Base-by-base conservation (phyloP, 75 land plant species). In the Isoetes taiwanensis region DNA sequence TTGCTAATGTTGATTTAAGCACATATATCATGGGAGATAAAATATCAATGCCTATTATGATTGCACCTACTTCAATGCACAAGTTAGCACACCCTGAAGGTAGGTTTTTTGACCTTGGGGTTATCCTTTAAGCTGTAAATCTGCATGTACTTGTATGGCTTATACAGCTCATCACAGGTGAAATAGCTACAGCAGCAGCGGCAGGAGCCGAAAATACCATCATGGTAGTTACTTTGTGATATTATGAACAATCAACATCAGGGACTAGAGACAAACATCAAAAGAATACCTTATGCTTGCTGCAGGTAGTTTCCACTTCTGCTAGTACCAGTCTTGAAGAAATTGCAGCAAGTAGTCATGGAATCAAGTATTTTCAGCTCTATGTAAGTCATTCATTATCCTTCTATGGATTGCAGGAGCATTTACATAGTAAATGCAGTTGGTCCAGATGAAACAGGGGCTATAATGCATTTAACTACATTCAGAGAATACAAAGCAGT, bases 151-250 rank as follows among this genome's bases (percentile, higher is more conserved):
- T 14, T 37, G 12, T 37, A 9, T 9, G 39, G 39, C 14, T 37
- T 37, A 37, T 37, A 9, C 14, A n/a, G n/a, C 39, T 48, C 9
- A 0, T 54, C 25, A n/a, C 75, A 91, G 97, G 97, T n/a, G 97
- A 91, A 68, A 30, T 78, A 19, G 95, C 95, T 27, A 91, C 97
- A 56, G 88, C 95, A 17, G 80, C 77, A 67, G 97, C 94, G 39
- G 80, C 91, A 34, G 75, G 82, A 29, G 72, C 84, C 20, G 76
- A 72, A 56, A 65, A 69, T 43, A 87, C 85, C 17, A 78, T 91
- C 35, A 91, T 91, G 97, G 94, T 82, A 48, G 3, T 32, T 27
- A 25, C 24, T n/a, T 20, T 2, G 59, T 28, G 21, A 53, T 26
- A 17, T 6, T 38, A n/a, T 21, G 2, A 23, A 23, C 9, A 57